A percentile compares a stretch with the other conserved stretches of the same genome.
Conservation (phyloP, 345 rosid genomes). For the Hibiscus syriacus region DNA sequence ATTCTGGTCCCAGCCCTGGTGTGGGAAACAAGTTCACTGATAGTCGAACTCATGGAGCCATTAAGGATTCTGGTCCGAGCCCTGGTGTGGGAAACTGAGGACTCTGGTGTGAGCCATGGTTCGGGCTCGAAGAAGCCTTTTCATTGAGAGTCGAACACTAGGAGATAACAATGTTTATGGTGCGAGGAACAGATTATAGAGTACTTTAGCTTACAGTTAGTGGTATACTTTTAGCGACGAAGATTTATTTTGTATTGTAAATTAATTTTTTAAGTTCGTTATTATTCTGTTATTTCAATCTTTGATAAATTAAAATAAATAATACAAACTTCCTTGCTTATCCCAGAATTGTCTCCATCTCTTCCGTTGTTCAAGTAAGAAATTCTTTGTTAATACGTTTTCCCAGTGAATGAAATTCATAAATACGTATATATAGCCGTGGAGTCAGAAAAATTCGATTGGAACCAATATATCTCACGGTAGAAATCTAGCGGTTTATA, state of each 20-base stretch:
- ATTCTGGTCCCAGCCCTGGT: conserved; percentile 18
- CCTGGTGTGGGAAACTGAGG: conserved; percentile 17
- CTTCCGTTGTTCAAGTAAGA: not conserved
- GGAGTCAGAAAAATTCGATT: too few relatives aligned
- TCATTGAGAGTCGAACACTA: not conserved
- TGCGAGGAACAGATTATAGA: not conserved
- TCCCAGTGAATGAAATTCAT: not conserved
- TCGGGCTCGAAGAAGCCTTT: not conserved
- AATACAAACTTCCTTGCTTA: not conserved
- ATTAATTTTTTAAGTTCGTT: not conserved
- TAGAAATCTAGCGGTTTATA: too few relatives aligned
- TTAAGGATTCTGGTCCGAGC: conserved; percentile 21
- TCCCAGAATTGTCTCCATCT: not conserved
- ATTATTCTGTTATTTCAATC: not conserved
- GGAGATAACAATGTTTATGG: not conserved
- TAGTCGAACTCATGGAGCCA: conserved; percentile 7
- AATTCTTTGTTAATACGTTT: not conserved
- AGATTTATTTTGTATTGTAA: not conserved
- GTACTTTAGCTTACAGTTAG: not conserved
- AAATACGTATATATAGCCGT: too few relatives aligned
- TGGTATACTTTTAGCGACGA: not conserved
- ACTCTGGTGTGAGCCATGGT: conserved; percentile 19
- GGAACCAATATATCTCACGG: too few relatives aligned
- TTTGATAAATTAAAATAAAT: not conserved
- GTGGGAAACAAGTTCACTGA: conserved; percentile 6